phyloP scores from a whole-genome alignment of 345 rosid genomes.

The Sonneratia caseolaris region DNA sequence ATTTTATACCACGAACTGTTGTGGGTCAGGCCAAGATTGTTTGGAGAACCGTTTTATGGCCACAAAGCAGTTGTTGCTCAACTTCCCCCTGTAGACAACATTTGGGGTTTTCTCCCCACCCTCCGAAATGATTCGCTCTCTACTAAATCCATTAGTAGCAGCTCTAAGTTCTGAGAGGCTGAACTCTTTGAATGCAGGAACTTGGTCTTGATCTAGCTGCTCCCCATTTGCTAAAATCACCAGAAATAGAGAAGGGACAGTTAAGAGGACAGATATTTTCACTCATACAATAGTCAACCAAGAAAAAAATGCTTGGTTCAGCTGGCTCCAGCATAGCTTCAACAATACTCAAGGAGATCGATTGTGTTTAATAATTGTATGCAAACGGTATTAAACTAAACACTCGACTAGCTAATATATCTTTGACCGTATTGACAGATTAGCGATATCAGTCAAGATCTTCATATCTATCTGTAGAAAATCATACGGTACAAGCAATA shows the following conservation, averaged over 20 bases:
- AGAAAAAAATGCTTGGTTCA: neutral
- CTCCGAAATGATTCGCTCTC: constrained; percentile 74
- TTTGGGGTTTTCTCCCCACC: constrained; percentile 97
- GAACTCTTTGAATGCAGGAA: constrained; percentile 61
- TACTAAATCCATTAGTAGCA: constrained; percentile 75
- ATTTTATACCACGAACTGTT: constrained; percentile 60
- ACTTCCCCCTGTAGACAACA: constrained; percentile 77
- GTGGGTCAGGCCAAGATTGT: constrained; percentile 95
- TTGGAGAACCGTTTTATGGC: constrained; percentile 86
- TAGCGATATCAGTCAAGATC: neutral
- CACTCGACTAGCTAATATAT: neutral
- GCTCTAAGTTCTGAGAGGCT: constrained; percentile 56
- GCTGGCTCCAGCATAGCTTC: neutral
- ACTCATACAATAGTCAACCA: neutral
- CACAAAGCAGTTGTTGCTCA: constrained; percentile 51
- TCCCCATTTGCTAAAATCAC: constrained; percentile 29
- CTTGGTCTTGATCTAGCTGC: constrained; percentile 32
- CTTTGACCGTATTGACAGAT: neutral
- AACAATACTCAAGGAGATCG: neutral
- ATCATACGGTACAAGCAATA: neutral
- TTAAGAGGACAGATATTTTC: neutral
- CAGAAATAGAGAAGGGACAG: constrained; percentile 5
- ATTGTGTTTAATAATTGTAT: neutral
- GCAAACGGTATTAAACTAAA: neutral
- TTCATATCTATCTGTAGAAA: neutral